Percentiles rank a stretch among this genome's conserved stretches.
These are phyloP conservation scores for rapeseed (Brassica napus) DNA, from an alignment of 345 rosid species.

Conservation along the genomic window Da-Ae NC_063440.1:22219501-22220000, in stretches of 20 bases:
- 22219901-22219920: not conserved
- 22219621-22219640: conserved; percentile 12
- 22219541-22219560: not conserved
- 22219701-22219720: conserved; percentile 30
- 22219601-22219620: not conserved
- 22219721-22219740: conserved; percentile 25
- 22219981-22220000: too few species aligned
- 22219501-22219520: not conserved
- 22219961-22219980: too few species aligned
- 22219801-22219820: conserved; percentile 36
- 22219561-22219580: not conserved
- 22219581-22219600: not conserved
- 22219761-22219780: conserved; percentile 34
- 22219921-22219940: too few species aligned
- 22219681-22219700: conserved; percentile 30
- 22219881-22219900: not conserved
- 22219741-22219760: conserved; percentile 18
- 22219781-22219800: conserved; percentile 36
- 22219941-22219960: too few species aligned
- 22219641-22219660: conserved; percentile 24
- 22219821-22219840: conserved; percentile 22
- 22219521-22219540: not conserved
- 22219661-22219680: conserved; percentile 7
- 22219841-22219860: conserved; percentile 14
- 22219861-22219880: not conserved